Base-by-base conservation (phyloP, 768 basidiomycete species). In the Serendipita sp. region DNA sequence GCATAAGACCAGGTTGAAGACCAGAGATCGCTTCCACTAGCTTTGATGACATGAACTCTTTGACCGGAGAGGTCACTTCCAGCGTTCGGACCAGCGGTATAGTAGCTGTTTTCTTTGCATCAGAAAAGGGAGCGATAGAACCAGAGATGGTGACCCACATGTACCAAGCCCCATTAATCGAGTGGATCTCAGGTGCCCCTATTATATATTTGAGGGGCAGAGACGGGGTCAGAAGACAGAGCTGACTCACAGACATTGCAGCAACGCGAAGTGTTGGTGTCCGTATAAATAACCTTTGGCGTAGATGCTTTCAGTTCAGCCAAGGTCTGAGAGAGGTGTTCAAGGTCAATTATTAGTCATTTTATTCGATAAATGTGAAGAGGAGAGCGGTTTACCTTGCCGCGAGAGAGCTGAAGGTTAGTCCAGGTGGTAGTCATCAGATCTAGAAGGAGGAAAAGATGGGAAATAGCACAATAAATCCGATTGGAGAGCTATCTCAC, bases 221-320 rank as follows among this genome's bases (percentile, higher is more conserved):
- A 23, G 23, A 23, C 23, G 23, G 23, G 23, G 41, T 41, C 41
- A 41, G 5, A 7, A 7, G 41, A 7, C 5, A 13, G 7, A 41
- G 41, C 13, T n/a, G 52, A 52, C n/a, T 51, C 65, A 51, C 65
- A 66, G 8, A 66, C 10, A 44, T 66, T 66, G 62, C 65, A 66
- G 34, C 65, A 66, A 15, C 65, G 58, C 8, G 58, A 63, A 4
- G 65, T 34, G 15, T 60, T 64, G 45, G 35, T 66, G 30, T 66
- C 65, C 3, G 64, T 45, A 45, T 63, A 66, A 32, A 66, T 45
- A 4, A 66, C 62, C 45, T 66, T 66, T 10, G 65, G 60, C 28
- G 65, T 64, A 18, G 63, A 60, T 30, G 38, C 54, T 28, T 66
- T 66, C 62, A 60, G 16, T 23, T 52, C 18, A 7, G 51, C 51